Conservation (phyloP, 352 stramenopile genomes). For the Phytopythium cucurbitacearum region DNA sequence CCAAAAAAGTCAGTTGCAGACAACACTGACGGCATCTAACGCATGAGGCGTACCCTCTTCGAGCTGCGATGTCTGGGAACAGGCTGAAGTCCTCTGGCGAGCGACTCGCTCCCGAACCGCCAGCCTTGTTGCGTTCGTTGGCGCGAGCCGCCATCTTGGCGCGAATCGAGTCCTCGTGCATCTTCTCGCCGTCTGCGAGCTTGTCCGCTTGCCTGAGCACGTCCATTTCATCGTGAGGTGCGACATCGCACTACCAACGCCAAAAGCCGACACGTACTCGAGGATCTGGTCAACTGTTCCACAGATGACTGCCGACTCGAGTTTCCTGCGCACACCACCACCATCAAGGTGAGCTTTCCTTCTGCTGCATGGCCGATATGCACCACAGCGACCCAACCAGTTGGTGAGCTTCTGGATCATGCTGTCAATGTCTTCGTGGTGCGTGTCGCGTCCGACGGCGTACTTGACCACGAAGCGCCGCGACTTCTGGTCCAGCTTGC, state of each 20-base stretch:
- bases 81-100: constrained; percentile 37
- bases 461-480: constrained; percentile 82
- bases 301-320: constrained; percentile 51
- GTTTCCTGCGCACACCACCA: constrained; percentile 30
- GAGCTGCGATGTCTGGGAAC: constrained; percentile 32
- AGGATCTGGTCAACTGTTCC: constrained; percentile 68
- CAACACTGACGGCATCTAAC: no score
- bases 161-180: constrained; percentile 42
- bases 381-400: constrained; percentile 37
- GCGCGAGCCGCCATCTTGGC: constrained; percentile 47
- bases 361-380: not conserved
- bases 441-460: constrained; percentile 84
- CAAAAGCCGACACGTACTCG: constrained; percentile 22
- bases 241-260: constrained; percentile 1
- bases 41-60: constrained; percentile 38
- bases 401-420: constrained; percentile 88
- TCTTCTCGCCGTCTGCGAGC: constrained; percentile 43
- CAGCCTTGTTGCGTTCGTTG: constrained; percentile 44
- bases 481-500: constrained; percentile 89
- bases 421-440: constrained; percentile 74
- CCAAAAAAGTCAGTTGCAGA: not conserved
- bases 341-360: not conserved
- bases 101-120: constrained; percentile 22
- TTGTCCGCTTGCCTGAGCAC: constrained; percentile 42
- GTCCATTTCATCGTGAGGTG: not conserved